Evolutionary conservation across 805 yeast species (phyloP).

Genomic region (Cyberlindnera samutprakarnensis): DNA sequence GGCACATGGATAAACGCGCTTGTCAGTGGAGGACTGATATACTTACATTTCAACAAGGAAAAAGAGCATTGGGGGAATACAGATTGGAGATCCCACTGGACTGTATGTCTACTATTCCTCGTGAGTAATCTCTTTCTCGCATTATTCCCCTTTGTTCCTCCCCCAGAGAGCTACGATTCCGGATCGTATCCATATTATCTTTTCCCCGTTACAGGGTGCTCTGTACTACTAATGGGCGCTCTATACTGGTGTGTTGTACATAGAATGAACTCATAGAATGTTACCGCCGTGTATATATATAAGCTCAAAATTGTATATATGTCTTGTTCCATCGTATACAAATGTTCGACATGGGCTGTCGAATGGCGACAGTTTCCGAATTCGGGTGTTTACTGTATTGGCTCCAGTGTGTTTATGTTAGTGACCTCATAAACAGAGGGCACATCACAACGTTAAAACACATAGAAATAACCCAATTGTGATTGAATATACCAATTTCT

Average conservation of each 20-base stretch:
- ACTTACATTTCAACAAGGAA: conserved; percentile 35
- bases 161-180: conserved; percentile 29
- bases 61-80: conserved; percentile 34
- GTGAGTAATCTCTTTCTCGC: conserved; percentile 42
- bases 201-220: conserved; percentile 48
- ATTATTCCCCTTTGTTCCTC: conserved; percentile 49
- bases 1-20: conserved; percentile 51
- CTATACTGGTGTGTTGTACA: conserved; percentile 26
- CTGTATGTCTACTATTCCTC: conserved; percentile 30
- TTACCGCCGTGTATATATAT: too few species aligned
- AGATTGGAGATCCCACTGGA: conserved; percentile 24
- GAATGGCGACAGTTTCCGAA: too few species aligned
- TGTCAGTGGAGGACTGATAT: conserved; percentile 45
- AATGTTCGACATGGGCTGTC: too few species aligned
- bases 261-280: too few species aligned
- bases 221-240: conserved; percentile 36
- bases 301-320: too few species aligned
- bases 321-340: too few species aligned
- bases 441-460: too few species aligned
- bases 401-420: too few species aligned
- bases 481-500: too few species aligned
- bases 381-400: too few species aligned
- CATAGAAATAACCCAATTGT: too few species aligned
- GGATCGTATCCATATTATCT: conserved; percentile 44
- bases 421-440: too few species aligned